Evolutionary conservation across 2,329 filamentous ascomycete genomes (phyloP).

Genomic region (Ceratocystis variospora): DNA sequence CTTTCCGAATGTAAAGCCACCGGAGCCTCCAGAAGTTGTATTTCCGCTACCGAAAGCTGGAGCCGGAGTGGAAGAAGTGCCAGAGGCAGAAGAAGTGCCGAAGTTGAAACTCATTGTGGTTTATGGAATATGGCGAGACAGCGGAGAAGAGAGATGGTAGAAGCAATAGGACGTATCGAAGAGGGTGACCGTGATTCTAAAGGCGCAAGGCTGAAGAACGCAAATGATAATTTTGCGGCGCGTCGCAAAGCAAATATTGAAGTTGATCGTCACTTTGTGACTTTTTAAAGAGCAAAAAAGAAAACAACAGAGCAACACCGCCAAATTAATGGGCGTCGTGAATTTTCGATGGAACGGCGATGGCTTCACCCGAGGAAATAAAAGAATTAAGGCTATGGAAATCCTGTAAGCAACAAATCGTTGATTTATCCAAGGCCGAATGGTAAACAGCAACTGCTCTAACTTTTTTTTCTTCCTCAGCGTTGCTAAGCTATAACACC

Average conservation of each 20-base stretch:
- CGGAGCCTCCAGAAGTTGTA: slow-evolving; percentile 18
- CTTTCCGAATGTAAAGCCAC: slow-evolving; percentile 24
- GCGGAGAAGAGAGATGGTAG: neutral
- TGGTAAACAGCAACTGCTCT: slow-evolving; percentile 3
- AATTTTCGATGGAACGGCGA: neutral
- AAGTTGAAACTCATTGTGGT: slow-evolving; percentile 31
- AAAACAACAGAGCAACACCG: neutral
- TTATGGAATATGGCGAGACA: neutral
- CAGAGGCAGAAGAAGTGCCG: slow-evolving; percentile 26
- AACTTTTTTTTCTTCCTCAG: neutral
- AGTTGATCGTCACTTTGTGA: neutral
- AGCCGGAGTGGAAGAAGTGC: slow-evolving; percentile 19
- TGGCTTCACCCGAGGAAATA: neutral
- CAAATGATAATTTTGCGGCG: neutral
- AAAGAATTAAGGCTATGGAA: neutral
- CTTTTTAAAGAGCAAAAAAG: neutral
- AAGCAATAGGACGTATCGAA: neutral
- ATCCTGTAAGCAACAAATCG: neutral
- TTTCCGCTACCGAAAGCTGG: slow-evolving; percentile 24
- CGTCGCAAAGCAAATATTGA: neutral
- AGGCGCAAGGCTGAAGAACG: slow-evolving; percentile 13
- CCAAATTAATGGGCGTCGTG: neutral
- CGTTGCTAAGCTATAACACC: neutral
- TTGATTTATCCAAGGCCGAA: neutral
- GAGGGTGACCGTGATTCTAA: neutral